phyloP scores from a whole-genome alignment of 371 early-diverging fungal species.

The Lichtheimia hyalospora region DNA sequence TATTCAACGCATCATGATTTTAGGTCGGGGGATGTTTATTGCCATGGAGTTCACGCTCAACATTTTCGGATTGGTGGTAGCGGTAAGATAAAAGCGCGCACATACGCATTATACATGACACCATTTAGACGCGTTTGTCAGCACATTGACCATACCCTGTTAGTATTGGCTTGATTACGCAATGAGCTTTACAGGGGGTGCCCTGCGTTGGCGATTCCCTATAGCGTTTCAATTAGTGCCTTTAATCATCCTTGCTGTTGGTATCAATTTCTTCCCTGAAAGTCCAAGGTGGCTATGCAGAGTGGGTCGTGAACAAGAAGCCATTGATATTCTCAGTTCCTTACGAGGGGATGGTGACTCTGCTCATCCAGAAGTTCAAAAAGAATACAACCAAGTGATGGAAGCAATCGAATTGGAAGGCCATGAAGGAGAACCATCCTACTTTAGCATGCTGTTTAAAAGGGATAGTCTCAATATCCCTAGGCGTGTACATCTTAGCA shows the following conservation, averaged over 20 bases:
- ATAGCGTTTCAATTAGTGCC: conserved; percentile 44
- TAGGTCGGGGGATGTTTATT: conserved; percentile 37
- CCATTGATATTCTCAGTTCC: conserved; percentile 34
- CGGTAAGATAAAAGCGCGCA: conserved; percentile 11
- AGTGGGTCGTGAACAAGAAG: conserved; percentile 37
- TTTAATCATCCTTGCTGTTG: conserved; percentile 26
- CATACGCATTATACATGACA: not conserved
- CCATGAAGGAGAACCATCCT: conserved; percentile 34
- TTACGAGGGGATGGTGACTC: conserved; percentile 40
- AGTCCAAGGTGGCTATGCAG: conserved; percentile 36
- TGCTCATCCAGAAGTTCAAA: conserved; percentile 32
- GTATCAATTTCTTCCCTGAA: conserved; percentile 43
- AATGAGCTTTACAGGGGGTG: conserved; percentile 33
- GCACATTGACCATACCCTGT: conserved; percentile 3
- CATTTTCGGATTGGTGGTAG: conserved; percentile 45
- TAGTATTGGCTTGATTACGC: conserved; percentile 45
- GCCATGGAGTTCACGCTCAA: conserved; percentile 44
- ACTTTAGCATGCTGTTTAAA: conserved; percentile 34
- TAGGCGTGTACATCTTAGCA: conserved; percentile 40
- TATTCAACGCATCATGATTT: not conserved
- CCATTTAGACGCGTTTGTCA: conserved; percentile 2
- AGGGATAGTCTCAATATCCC: conserved; percentile 36
- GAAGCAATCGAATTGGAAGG: conserved; percentile 26
- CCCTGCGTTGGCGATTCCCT: conserved; percentile 43
- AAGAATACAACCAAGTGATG: conserved; percentile 33